Base-by-base conservation (phyloP, 352 stramenopile species). In the Phytopythium delawarense region DNA sequence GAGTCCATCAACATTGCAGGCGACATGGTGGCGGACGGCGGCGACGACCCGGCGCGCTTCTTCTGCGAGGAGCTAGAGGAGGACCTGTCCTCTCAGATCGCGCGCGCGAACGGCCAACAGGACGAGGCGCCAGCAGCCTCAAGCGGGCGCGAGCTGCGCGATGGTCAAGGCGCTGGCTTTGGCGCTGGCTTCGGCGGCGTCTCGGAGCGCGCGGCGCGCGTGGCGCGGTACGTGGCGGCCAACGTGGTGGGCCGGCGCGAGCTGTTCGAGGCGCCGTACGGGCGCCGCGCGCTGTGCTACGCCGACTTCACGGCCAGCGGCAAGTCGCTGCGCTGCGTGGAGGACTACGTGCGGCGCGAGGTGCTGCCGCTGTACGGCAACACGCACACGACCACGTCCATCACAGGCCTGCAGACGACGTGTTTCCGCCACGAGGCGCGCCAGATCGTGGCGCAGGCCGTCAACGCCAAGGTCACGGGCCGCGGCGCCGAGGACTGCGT, bases 301-400 rank as follows among this genome's bases (percentile, higher is more conserved):
- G 94, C 88, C 8, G 96, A 99, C 80, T 98, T 96, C 58, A 98
- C 96, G 16, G 97, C 96, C 48, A 97, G 87, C 42, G 88, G 90
- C 59, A 90, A 95, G 62, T 79, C 92, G 6, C 61, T 98, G 12
- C 66, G 62, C 48, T 96, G 76, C 51, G 84, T 99, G 13, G 96
- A 99, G 72, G 62, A 85, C 18, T 98, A 98, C 58, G 67, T 99
- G 5, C 51, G 69, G 32, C 37, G 77, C 34, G 77, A 92, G 37
- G 96, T 98, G 28, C 65, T 98, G 61, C 96, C 96, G 1, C 80
- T 98, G 42, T 98, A 99, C 71, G 96, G 94, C 32, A 99, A 99
- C 67, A 99, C 97, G 20, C 97, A 99, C 77, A 99, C 97, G 20
- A 95, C 84, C 30, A 90, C 84, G 11, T 96, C 83, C 25, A 72